Conservation (phyloP, 1,139 yeast genomes). For the Kodamaea fungicola region DNA sequence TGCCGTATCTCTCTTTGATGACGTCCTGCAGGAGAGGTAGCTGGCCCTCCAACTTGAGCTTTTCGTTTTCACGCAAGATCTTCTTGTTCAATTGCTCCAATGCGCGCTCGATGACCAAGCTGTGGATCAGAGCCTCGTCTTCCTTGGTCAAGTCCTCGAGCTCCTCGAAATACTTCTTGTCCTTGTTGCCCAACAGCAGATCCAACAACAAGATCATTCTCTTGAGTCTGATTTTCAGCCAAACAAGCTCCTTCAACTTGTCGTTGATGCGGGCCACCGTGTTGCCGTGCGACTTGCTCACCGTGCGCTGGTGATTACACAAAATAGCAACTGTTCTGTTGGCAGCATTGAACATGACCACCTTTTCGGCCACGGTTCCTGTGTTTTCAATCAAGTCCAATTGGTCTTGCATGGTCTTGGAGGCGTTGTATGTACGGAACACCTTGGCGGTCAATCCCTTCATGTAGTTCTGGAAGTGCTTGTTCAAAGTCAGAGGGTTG, state of each 20-base stretch:
- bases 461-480: constrained; percentile 85
- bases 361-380: constrained; percentile 86
- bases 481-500: constrained; percentile 78
- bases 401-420: constrained; percentile 95
- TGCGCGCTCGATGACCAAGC: constrained; percentile 54
- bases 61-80: constrained; percentile 75
- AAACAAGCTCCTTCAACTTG: constrained; percentile 69
- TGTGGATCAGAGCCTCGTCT: constrained; percentile 58
- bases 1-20: constrained; percentile 55
- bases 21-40: constrained; percentile 52
- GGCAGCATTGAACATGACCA: constrained; percentile 88
- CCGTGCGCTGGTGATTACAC: constrained; percentile 96
- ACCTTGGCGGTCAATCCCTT: constrained; percentile 94
- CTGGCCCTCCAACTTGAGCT: constrained; percentile 55
- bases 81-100: constrained; percentile 61
- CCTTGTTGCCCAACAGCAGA: constrained; percentile 47
- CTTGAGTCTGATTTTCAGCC: constrained; percentile 79
- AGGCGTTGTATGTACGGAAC: constrained; percentile 95
- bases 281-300: constrained; percentile 77
- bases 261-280: constrained; percentile 78
- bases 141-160: constrained; percentile 67
- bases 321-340: constrained; percentile 91
- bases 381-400: constrained; percentile 75
- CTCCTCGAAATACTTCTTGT: constrained; percentile 62
- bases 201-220: constrained; percentile 69